These are phyloP conservation scores for Cutaneotrichosporon sp. DNA, from an alignment of 1,284 basidiomycete species.

Conservation along the genomic window DNA sequence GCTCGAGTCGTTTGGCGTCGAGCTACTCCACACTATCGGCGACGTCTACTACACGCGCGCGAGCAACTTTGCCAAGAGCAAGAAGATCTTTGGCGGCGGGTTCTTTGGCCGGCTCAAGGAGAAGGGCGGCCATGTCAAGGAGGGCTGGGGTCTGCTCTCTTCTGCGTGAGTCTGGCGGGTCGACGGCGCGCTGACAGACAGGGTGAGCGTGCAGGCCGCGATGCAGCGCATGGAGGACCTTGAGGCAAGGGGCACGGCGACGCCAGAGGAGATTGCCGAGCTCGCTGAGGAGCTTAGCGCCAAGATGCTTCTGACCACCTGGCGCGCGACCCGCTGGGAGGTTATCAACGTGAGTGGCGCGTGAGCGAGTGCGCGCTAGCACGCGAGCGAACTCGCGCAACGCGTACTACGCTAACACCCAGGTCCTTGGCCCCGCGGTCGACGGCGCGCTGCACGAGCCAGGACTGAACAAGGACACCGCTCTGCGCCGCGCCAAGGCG, in stretches of 20 bases:
- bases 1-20: conserved; percentile 95
- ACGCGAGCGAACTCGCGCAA: too few relatives aligned
- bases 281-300: conserved; percentile 92
- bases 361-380: background rate
- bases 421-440: conserved; percentile 58
- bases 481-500: conserved; percentile 79
- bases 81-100: conserved; percentile 71
- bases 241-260: conserved; percentile 75
- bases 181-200: conserved; percentile 30
- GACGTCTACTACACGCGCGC: conserved; percentile 90
- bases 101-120: conserved; percentile 95
- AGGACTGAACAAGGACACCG: conserved; percentile 61
- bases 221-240: conserved; percentile 85
- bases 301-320: conserved; percentile 91
- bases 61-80: conserved; percentile 83
- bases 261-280: conserved; percentile 74
- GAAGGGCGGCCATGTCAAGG: conserved; percentile 85
- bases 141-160: conserved; percentile 87
- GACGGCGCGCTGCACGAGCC: conserved; percentile 76
- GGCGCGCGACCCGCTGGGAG: conserved; percentile 90
- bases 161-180: conserved; percentile 57
- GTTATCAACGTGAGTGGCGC: conserved; percentile 63
- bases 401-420: conserved; percentile 11
- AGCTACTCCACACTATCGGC: conserved; percentile 72
- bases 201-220: conserved; percentile 61